A percentile compares a stretch with the other conserved stretches of the same genome.
phyloP scores from a whole-genome alignment of 257 asterid species.

The Orobanche coerulescens region DNA sequence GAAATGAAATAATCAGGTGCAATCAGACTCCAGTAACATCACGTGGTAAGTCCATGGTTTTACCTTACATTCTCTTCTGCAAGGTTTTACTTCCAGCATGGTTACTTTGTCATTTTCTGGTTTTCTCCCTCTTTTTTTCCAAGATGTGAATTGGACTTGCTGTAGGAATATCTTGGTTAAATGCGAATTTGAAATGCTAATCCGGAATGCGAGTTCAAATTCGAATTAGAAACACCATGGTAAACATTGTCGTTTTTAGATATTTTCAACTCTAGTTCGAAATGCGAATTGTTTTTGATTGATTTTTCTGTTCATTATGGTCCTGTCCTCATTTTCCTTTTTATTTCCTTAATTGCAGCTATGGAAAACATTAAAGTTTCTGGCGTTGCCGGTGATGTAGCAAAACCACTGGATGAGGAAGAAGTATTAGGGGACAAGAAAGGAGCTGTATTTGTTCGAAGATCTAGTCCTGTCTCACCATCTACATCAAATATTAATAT shows the following conservation, averaged over 20 bases:
- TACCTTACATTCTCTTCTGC: conserved; percentile 7
- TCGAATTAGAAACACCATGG: no score
- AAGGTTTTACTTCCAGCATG: conserved; percentile 17
- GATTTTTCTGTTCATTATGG: not conserved
- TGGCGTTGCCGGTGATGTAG: conserved; percentile 26
- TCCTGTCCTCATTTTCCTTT: conserved; percentile 18
- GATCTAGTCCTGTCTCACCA: conserved; percentile 42
- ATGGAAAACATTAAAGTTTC: conserved; percentile 27
- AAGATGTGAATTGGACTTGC: conserved; percentile 6
- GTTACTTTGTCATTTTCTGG: not conserved
- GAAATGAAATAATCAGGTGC: conserved; percentile 31
- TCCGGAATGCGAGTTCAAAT: no score
- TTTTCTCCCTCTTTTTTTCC: not conserved
- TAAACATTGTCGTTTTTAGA: no score
- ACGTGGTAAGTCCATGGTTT: conserved; percentile 34
- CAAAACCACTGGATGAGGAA: conserved; percentile 27
- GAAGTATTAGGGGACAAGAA: conserved; percentile 29
- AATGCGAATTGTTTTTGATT: not conserved
- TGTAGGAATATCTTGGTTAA: not conserved
- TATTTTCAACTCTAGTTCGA: no score
- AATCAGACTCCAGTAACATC: conserved; percentile 33
- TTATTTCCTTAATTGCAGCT: conserved; percentile 29
- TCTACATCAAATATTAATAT: conserved; percentile 29
- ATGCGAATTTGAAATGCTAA: no score
- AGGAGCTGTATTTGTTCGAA: conserved; percentile 26